These are phyloP conservation scores for Cicer bijugum DNA, from an alignment of 306 rosid species.

Conservation along the genomic window DNA sequence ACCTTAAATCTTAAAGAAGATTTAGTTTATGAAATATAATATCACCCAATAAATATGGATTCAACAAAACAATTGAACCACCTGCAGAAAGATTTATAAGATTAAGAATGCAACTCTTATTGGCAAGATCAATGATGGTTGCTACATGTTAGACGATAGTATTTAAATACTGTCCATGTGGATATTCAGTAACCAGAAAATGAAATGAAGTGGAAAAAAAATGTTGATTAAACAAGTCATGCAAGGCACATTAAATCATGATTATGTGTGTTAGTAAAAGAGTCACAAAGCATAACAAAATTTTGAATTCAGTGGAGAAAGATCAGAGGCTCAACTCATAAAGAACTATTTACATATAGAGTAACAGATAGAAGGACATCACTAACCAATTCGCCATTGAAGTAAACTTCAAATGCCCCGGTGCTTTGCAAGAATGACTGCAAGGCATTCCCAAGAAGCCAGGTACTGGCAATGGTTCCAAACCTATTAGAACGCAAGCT, in stretches of 20 bases:
- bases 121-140: background rate
- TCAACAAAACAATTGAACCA: conserved; percentile 4
- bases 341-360: conserved; percentile 4
- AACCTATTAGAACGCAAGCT: conserved; percentile 75
- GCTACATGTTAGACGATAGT: conserved; percentile 16
- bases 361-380: conserved; percentile 17
- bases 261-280: background rate
- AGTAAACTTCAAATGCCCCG: conserved; percentile 82
- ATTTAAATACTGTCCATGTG: background rate
- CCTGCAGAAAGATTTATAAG: conserved; percentile 1
- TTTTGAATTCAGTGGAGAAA: conserved; percentile 1
- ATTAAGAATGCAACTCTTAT: conserved; percentile 15
- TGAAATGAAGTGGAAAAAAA: conserved; percentile 12
- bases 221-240: conserved; percentile 13
- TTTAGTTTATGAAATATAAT: background rate
- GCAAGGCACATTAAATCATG: background rate
- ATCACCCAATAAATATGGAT: conserved; percentile 29
- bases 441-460: conserved; percentile 85
- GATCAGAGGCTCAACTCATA: conserved; percentile 21
- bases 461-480: conserved; percentile 70
- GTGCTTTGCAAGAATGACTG: conserved; percentile 83
- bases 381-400: conserved; percentile 84
- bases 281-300: conserved; percentile 27
- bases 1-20: conserved; percentile 24
- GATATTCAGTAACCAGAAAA: background rate